Base-by-base conservation (phyloP, 2,329 filamentous ascomycete species). In the Ascocoryne sarcoides region DNA sequence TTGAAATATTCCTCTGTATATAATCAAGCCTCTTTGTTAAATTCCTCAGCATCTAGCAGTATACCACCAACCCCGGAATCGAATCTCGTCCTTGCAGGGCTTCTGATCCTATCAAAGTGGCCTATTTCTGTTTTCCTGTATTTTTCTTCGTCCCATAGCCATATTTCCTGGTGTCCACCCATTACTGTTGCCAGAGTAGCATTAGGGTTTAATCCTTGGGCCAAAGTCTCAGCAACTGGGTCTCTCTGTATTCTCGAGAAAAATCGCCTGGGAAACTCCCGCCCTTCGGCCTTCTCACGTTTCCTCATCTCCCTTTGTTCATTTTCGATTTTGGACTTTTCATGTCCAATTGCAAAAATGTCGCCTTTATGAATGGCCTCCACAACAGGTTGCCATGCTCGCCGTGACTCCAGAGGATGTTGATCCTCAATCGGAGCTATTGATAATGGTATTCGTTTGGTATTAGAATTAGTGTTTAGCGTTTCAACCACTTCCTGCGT, bases 281-380 rank as follows among this genome's bases (percentile, higher is more conserved):
- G 73, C 18, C 80, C 79, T 51, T 87, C 83, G 5, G 72, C 70
- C 55, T 76, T 78, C 61, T 95, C 89, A 53, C 75, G 69, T 60
- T 76, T 78, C 46, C 89, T 77, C 67, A 77, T 71, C 61, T 74
- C 84, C 14, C 88, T 78, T 68, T 96, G 90, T 23, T 83, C 80
- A 52, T 87, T 85, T 63, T 96, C 90, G 49, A 96, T 93, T 62
- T 86, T 85, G 44, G 75, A 74, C 69, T 96, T 96, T 60, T 93
- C 85, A 15, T 67, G 58, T 2, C 79, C 78, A 0, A 88, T 85
- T 3, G 73, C 68, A 50, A 94, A 85, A 71, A 95, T 84, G 61
- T 95, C 86, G 43, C 85, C 83, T 53, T 74, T 77, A 43, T 76
- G 70, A 52, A 96, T 92, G 32, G 80, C 88, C 12, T 76, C 74